Conservation (phyloP, 768 basidiomycete species). For the Sporobolomyces roseus region DNA sequence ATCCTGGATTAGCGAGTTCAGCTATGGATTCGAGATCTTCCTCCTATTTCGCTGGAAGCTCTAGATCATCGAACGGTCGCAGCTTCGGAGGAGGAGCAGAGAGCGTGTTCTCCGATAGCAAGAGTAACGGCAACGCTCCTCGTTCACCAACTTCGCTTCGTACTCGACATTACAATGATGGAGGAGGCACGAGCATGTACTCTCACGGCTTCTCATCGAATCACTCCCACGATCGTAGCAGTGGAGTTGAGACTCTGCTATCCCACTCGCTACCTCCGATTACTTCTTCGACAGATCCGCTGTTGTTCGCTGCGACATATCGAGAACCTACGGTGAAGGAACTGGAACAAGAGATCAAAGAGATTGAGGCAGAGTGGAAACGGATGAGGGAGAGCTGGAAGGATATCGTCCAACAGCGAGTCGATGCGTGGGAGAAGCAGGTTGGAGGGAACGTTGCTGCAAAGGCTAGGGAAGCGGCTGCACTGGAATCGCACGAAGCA, state of each 20-base stretch:
- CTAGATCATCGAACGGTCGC: neutral
- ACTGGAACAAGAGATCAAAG: neutral
- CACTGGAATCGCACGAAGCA: neutral
- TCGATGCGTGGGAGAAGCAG: neutral
- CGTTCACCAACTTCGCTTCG: neutral
- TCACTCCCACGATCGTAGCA: neutral
- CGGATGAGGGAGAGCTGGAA: conserved; percentile 16
- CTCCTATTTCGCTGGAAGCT: neutral
- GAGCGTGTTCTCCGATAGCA: conserved; percentile 4
- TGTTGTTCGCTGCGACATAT: conserved; percentile 18
- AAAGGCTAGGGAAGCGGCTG: neutral
- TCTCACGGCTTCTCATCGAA: conserved; percentile 1
- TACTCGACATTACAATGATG: neutral
- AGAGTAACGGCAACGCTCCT: neutral
- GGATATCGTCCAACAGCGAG: neutral
- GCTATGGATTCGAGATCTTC: conserved; percentile 2
- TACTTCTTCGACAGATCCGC: conserved; percentile 21
- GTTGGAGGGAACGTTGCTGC: neutral
- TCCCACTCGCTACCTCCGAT: conserved; percentile 14
- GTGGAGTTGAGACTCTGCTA: conserved; percentile 1
- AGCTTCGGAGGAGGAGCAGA: conserved; percentile 2
- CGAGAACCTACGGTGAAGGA: neutral
- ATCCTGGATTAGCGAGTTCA: conserved; percentile 17
- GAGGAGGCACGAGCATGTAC: neutral
- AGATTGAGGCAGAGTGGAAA: conserved; percentile 32